Conservation (phyloP, 116 monocot genomes). For the Dioscorea cayenensis region DNA sequence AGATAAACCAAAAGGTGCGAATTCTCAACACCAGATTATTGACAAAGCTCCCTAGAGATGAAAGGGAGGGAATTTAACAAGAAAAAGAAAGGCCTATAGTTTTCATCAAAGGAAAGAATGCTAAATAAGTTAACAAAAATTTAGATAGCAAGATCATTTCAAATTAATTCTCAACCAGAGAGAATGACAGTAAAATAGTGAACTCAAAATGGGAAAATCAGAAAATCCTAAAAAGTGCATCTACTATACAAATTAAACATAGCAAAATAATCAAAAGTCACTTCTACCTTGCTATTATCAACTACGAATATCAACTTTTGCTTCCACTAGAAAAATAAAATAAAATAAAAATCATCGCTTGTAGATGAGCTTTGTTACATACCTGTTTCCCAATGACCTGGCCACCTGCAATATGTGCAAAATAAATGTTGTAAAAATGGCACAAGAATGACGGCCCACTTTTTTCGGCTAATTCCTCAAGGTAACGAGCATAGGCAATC, state of each 20-base stretch:
- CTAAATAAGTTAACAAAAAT: not conserved
- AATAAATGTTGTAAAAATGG: constrained; percentile 95
- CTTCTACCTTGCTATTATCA: too few species aligned
- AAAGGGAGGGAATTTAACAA: too few species aligned
- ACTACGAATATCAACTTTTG: not conserved
- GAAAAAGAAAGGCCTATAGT: too few species aligned
- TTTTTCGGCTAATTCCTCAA: constrained; percentile 60
- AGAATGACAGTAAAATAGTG: not conserved
- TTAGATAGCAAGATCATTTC: not conserved
- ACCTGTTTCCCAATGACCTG: constrained; percentile 74
- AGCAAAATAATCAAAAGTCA: too few species aligned
- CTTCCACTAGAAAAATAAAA: not conserved
- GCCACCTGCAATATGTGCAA: constrained; percentile 77
- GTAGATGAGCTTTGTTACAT: not conserved
- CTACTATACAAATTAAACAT: not conserved
- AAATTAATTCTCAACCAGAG: not conserved
- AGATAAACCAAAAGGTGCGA: too few species aligned
- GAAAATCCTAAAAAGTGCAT: not conserved
- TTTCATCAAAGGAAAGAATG: too few species aligned
- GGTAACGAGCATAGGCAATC: constrained; percentile 55
- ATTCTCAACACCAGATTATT: too few species aligned
- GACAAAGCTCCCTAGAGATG: too few species aligned
- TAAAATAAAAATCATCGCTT: not conserved
- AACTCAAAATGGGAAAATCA: not conserved
- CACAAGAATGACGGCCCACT: constrained; percentile 82